A percentile compares a stretch with the other conserved stretches of the same genome.
phyloP scores from a whole-genome alignment of 345 rosid genomes.

The Corchorus capsularis region DNA sequence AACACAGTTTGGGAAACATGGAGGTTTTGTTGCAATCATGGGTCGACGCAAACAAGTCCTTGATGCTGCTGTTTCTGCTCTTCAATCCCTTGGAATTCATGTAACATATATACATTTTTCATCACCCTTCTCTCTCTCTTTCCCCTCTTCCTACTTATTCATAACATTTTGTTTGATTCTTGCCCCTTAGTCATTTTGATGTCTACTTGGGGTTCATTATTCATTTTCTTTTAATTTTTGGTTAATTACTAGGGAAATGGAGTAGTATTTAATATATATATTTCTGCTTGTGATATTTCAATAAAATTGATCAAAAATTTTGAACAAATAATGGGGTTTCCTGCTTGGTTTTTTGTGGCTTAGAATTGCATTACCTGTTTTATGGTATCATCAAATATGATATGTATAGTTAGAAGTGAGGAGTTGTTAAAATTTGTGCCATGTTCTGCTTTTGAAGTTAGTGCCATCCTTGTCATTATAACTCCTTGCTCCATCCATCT shows the following conservation, averaged over 20 bases:
- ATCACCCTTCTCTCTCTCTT: neutral
- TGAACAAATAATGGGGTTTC: neutral
- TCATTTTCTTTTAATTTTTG: no score
- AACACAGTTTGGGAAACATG: slow-evolving; percentile 69
- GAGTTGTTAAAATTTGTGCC: neutral
- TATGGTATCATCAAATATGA: neutral
- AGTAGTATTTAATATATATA: neutral
- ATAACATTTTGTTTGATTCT: neutral
- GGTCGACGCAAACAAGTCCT: slow-evolving; percentile 70
- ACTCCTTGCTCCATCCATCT: no score
- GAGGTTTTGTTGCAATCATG: slow-evolving; percentile 78
- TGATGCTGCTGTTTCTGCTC: slow-evolving; percentile 62
- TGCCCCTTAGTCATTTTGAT: neutral
- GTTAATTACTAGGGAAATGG: neutral
- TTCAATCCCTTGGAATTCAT: slow-evolving; percentile 61
- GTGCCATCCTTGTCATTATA: no score
- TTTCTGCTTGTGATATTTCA: neutral
- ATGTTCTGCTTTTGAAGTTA: no score
- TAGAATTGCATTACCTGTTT: neutral
- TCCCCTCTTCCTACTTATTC: neutral
- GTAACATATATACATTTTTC: slow-evolving; percentile 22
- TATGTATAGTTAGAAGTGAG: neutral
- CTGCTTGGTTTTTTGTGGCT: neutral
- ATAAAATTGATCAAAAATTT: neutral
- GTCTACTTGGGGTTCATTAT: neutral